Conservation (phyloP, 768 basidiomycete species). For the Thelephora ganbajun region DNA sequence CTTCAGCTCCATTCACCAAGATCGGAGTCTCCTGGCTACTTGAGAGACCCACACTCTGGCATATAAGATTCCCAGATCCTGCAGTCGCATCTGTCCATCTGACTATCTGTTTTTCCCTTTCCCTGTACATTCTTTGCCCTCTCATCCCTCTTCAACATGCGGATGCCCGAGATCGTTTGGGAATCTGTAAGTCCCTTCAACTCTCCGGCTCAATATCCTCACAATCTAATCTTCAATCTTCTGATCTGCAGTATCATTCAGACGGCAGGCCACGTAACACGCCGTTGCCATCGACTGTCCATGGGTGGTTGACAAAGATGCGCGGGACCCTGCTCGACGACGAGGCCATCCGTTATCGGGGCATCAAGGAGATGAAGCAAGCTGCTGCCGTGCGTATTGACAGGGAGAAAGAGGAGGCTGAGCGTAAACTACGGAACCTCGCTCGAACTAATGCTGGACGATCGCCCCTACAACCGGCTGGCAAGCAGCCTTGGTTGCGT, state of each 20-base stretch:
- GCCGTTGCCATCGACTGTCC: conserved; percentile 31
- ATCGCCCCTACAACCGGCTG: neutral
- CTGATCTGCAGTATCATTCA: neutral
- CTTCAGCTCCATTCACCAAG: too few species aligned
- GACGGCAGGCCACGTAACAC: neutral
- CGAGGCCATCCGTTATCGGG: conserved; percentile 39
- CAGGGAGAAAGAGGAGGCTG: neutral
- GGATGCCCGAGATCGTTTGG: neutral
- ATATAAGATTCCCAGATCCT: too few species aligned
- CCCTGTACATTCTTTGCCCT: neutral
- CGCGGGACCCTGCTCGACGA: conserved; percentile 56
- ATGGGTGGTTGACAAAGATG: conserved; percentile 66
- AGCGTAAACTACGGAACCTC: neutral
- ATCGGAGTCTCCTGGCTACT: too few species aligned
- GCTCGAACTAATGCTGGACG: neutral
- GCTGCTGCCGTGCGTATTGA: conserved; percentile 21
- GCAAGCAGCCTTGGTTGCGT: neutral
- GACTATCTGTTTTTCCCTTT: neutral
- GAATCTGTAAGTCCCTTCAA: neutral
- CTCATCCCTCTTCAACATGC: neutral
- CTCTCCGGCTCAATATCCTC: neutral
- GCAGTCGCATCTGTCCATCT: too few species aligned
- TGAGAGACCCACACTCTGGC: too few species aligned
- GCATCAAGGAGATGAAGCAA: conserved; percentile 58
- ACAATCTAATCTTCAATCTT: neutral